Evolutionary conservation across 192 early-diverging fungal genomes (phyloP), one percentile per base, ranked within the genome.

Genomic region (Gamsiella multidivaricata): DNA sequence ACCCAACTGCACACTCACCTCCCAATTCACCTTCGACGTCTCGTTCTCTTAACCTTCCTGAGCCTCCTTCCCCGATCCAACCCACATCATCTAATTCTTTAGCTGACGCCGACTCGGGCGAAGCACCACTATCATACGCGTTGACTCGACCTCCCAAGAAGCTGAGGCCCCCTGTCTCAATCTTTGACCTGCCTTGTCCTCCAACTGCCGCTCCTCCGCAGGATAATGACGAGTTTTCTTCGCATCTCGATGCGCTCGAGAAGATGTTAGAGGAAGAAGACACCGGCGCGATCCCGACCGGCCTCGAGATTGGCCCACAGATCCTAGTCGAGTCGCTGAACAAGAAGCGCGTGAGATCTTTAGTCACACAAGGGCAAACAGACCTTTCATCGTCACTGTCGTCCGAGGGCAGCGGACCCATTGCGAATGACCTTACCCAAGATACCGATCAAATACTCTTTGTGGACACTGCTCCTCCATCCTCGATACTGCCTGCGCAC

Each of bases 301-400:
- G 43, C 17, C 65, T 68, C 23, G 34, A 58, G 33, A 23, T 23
- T 7, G 65, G 65, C 22, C 65, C 65, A 0, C 32, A 41, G 17
- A 49, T 68, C 34, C 18, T 47, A 11, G 65, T 68, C 8, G 54
- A 68, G 45, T 68, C 65, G 3, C 49, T 60, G 8, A 57, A 53
- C 67, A 69, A 69, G 25, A 68, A 68, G 45, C 65, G 65, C 34
- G 29, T 54, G 22, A 46, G 41, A 11, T 11, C 43, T 1, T 53
- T 26, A 15, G 34, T 33, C 34, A 4, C 61, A 37, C 2, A 33
- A 52, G 50, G 10, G 26, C 7, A 39, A 5, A 23, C 61, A 41
- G 14, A 11, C 5, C 49, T 26, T 37, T 34, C 28, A 10, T 28
- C 45, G 15, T 17, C 45, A 46, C 15, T 9, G 7, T 9, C 6